These are phyloP conservation scores for Lyophyllum semitale DNA, from an alignment of 768 basidiomycete species.

Conservation along the genomic window DNA sequence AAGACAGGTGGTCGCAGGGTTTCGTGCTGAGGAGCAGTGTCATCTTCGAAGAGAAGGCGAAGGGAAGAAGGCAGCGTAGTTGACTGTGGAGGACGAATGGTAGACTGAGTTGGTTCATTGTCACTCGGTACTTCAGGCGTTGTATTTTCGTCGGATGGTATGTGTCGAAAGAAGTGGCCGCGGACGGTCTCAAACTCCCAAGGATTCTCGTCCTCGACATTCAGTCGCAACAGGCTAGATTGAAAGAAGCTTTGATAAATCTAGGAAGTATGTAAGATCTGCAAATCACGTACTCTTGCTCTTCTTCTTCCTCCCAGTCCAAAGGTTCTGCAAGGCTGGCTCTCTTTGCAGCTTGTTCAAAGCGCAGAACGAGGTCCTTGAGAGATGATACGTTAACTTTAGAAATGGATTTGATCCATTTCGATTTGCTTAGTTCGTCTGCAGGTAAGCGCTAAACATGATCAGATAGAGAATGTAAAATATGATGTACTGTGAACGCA, in stretches of 20 bases:
- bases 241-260: background rate
- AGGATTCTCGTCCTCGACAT: slow-evolving; percentile 38
- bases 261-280: background rate
- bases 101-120: slow-evolving; percentile 34
- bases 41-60: slow-evolving; percentile 76
- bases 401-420: slow-evolving; percentile 82
- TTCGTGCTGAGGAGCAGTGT: slow-evolving; percentile 35
- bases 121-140: slow-evolving; percentile 17
- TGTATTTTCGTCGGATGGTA: slow-evolving; percentile 24
- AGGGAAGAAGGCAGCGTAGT: slow-evolving; percentile 74
- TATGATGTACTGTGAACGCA: slow-evolving; percentile 33
- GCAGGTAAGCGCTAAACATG: slow-evolving; percentile 73
- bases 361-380: slow-evolving; percentile 78
- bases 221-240: slow-evolving; percentile 17
- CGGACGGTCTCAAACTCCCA: slow-evolving; percentile 83
- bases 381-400: slow-evolving; percentile 70
- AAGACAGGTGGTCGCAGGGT: slow-evolving; percentile 43
- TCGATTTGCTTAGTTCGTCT: slow-evolving; percentile 84
- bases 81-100: slow-evolving; percentile 46
- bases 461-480: slow-evolving; percentile 3
- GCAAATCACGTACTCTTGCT: slow-evolving; percentile 45
- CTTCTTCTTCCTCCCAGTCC: slow-evolving; percentile 73
- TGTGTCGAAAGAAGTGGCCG: slow-evolving; percentile 26
- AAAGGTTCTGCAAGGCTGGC: slow-evolving; percentile 75
- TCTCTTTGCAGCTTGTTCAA: slow-evolving; percentile 75